Conservation (phyloP, 331 rosid genomes). For the Prunus yedoensis region DNA sequence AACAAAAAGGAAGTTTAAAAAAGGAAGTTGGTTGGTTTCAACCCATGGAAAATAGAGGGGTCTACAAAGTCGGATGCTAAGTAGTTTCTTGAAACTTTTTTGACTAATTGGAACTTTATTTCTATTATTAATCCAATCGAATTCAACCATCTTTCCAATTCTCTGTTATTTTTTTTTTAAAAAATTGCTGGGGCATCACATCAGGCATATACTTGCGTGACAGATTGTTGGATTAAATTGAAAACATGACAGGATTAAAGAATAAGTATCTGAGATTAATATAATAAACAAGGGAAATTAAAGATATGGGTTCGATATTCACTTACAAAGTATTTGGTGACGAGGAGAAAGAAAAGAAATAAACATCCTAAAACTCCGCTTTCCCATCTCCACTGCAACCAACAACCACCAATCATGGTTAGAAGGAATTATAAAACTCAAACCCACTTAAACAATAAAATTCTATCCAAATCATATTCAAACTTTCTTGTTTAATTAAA, state of each 20-base stretch:
- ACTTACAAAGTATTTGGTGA: conserved; percentile 83
- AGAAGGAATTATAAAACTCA: not conserved
- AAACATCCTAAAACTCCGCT: conserved; percentile 77
- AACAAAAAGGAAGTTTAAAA: not conserved
- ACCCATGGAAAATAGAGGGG: not conserved
- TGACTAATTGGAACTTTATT: not conserved
- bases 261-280: conserved; percentile 15
- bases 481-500: not conserved
- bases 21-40: not conserved
- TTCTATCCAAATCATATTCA: not conserved
- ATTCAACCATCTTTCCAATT: not conserved
- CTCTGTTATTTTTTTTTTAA: not conserved
- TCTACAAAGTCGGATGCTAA: not conserved
- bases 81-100: not conserved
- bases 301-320: conserved; percentile 26
- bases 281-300: not conserved
- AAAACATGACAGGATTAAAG: conserved; percentile 2
- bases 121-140: not conserved
- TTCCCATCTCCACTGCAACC: conserved; percentile 97
- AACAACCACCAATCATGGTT: conserved; percentile 18
- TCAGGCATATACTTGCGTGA: not conserved
- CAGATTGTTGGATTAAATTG: not conserved
- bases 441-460: not conserved
- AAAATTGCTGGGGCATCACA: not conserved
- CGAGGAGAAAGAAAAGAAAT: conserved; percentile 77